Conservation (phyloP, 2,329 filamentous ascomycete genomes). For the Exophiala sp. region DNA sequence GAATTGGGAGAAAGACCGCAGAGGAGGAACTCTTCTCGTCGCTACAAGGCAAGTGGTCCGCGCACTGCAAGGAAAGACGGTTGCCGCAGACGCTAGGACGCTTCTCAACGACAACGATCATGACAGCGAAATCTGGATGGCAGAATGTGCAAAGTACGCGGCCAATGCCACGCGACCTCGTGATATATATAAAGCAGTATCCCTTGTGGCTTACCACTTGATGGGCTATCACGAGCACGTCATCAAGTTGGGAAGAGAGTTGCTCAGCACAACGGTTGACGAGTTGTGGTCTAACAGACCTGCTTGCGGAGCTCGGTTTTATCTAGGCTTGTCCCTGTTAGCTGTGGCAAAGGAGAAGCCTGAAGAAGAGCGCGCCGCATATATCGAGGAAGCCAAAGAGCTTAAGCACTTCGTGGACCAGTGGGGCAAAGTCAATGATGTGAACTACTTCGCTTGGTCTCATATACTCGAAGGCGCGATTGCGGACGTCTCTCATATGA, state of each 20-base stretch:
- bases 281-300: slow-evolving; percentile 45
- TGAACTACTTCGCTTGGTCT: slow-evolving; percentile 56
- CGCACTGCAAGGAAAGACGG: slow-evolving; percentile 58
- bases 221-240: slow-evolving; percentile 44
- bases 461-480: slow-evolving; percentile 52
- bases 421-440: slow-evolving; percentile 49
- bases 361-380: slow-evolving; percentile 40
- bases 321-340: slow-evolving; percentile 40
- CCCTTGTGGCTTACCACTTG: slow-evolving; percentile 43
- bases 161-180: slow-evolving; percentile 49
- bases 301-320: slow-evolving; percentile 42
- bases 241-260: slow-evolving; percentile 39
- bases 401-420: slow-evolving; percentile 51
- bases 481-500: slow-evolving; percentile 44
- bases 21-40: slow-evolving; percentile 54
- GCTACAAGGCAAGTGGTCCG: slow-evolving; percentile 50
- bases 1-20: slow-evolving; percentile 52
- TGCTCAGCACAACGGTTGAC: slow-evolving; percentile 38
- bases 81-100: slow-evolving; percentile 40
- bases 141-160: slow-evolving; percentile 40
- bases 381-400: slow-evolving; percentile 44
- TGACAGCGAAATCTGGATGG: slow-evolving; percentile 46
- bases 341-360: slow-evolving; percentile 42
- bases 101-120: slow-evolving; percentile 53
- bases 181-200: slow-evolving; percentile 51